These are phyloP conservation scores for Austroboletus novae-zelandiae DNA, from an alignment of 1,284 basidiomycete genomes.

Conservation along the genomic window DNA sequence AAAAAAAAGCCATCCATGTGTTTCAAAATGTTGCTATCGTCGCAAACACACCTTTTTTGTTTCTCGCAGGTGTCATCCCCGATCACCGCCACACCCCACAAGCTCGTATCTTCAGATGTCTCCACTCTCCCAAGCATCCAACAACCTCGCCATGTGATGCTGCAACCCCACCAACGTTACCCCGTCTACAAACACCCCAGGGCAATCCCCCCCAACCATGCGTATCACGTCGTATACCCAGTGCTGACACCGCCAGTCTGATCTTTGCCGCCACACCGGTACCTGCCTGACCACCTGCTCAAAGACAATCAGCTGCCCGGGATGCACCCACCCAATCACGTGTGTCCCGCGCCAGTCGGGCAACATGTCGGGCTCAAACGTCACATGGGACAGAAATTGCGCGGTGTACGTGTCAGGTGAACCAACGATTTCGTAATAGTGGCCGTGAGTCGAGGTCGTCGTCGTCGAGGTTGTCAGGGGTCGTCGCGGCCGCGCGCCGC, in stretches of 20 bases:
- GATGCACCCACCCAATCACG: constrained; percentile 21
- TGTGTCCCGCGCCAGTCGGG: constrained; percentile 23
- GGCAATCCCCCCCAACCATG: constrained; percentile 3
- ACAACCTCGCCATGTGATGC: constrained; percentile 20
- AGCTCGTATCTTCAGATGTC: constrained; percentile 20
- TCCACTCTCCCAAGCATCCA: constrained; percentile 32
- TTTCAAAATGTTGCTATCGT: constrained; percentile 21
- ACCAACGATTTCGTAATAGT: constrained; percentile 29
- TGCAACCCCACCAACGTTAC: constrained; percentile 18
- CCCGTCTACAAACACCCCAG: constrained; percentile 12
- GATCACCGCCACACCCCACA: background rate
- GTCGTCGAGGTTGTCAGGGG: background rate
- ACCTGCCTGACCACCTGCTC: constrained; percentile 14
- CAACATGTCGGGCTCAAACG: constrained; percentile 8
- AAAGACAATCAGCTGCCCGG: constrained; percentile 14
- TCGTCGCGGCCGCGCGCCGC: background rate
- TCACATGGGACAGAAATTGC: constrained; percentile 4
- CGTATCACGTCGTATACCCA: constrained; percentile 28
- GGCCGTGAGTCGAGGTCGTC: constrained; percentile 6
- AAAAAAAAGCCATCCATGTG: background rate
- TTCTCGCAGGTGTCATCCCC: background rate
- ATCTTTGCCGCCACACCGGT: constrained; percentile 12
- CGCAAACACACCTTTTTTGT: background rate
- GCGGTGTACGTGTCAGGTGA: constrained; percentile 24
- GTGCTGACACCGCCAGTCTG: constrained; percentile 25